A percentile compares a stretch with the other conserved stretches of the same genome.
These are phyloP conservation scores for Ascochyta clinopodiicola DNA, from an alignment of 2,329 filamentous ascomycete genomes.

Conservation along the genomic window DNA sequence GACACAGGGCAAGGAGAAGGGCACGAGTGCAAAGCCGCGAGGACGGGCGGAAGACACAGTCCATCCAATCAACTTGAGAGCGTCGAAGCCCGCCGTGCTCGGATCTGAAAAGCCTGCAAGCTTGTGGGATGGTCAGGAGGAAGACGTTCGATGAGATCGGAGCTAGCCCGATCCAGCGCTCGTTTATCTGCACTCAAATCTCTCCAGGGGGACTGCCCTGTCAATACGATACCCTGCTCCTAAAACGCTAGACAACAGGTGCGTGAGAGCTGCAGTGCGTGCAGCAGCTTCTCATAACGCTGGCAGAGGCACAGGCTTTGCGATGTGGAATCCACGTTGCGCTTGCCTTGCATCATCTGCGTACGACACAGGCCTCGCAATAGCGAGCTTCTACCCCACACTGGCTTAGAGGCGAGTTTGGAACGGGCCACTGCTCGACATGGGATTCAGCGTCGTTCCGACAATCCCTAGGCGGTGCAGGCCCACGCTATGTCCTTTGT, in stretches of 20 bases:
- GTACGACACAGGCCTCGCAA: neutral
- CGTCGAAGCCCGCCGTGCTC: neutral
- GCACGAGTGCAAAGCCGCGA: neutral
- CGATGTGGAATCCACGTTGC: neutral
- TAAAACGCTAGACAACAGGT: neutral
- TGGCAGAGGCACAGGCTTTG: neutral
- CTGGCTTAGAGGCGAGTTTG: neutral
- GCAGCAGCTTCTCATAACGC: neutral
- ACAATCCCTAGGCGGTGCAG: neutral
- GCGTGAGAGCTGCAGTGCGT: neutral
- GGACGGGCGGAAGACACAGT: neutral
- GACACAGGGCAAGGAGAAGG: neutral
- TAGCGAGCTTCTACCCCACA: constrained; percentile 5
- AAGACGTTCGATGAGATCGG: constrained; percentile 12
- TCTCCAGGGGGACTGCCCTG: constrained; percentile 12
- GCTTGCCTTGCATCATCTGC: neutral
- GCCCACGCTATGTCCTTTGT: neutral
- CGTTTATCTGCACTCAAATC: constrained; percentile 14
- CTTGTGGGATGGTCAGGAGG: constrained; percentile 6
- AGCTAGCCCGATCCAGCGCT: constrained; percentile 13
- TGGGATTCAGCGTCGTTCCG: constrained; percentile 1
- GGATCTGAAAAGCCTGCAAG: constrained; percentile 15
- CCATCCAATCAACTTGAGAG: neutral
- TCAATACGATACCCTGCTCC: too few relatives aligned
- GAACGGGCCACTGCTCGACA: neutral